Evolutionary conservation across 192 early-diverging fungal species (phyloP).

Genomic region (Thoreauomyces humboldtii): DNA sequence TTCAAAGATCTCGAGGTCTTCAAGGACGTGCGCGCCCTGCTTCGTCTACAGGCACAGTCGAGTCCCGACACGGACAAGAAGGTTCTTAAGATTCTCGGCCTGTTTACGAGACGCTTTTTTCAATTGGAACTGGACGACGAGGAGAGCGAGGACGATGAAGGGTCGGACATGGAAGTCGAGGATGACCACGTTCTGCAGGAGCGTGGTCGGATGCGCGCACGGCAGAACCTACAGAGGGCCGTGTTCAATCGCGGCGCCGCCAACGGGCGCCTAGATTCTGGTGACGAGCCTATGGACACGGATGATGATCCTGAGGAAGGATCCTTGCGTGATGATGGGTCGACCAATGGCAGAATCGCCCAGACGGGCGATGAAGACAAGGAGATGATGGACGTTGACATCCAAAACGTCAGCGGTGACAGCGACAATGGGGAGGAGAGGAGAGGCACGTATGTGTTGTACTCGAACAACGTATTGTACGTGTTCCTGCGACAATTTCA

Average conservation of each 20-base stretch:
- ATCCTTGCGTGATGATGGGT: not conserved
- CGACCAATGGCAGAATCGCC: not conserved
- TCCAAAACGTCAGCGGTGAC: not conserved
- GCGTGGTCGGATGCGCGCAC: not conserved
- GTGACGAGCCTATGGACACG: conserved; percentile 28
- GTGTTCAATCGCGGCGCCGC: not conserved
- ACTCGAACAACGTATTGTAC: conserved; percentile 84
- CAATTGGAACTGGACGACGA: conserved; percentile 48
- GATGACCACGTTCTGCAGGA: not conserved
- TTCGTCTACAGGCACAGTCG: conserved; percentile 56
- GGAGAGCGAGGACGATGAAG: conserved; percentile 43
- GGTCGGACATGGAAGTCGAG: conserved; percentile 24
- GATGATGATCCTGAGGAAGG: conserved; percentile 31
- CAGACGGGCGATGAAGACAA: not conserved
- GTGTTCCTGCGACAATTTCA: conserved; percentile 85
- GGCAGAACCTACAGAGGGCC: conserved; percentile 6
- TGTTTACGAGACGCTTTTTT: conserved; percentile 56
- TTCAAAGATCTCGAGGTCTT: conserved; percentile 77
- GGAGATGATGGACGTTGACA: conserved; percentile 15
- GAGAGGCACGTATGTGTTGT: conserved; percentile 64
- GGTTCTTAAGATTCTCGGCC: not conserved
- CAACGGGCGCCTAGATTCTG: not conserved
- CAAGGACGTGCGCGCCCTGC: conserved; percentile 71
- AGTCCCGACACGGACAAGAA: not conserved
- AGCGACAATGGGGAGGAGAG: conserved; percentile 11